Base-by-base conservation (phyloP, 208 protist species). In the Endotrypanum monterogeii region DNA sequence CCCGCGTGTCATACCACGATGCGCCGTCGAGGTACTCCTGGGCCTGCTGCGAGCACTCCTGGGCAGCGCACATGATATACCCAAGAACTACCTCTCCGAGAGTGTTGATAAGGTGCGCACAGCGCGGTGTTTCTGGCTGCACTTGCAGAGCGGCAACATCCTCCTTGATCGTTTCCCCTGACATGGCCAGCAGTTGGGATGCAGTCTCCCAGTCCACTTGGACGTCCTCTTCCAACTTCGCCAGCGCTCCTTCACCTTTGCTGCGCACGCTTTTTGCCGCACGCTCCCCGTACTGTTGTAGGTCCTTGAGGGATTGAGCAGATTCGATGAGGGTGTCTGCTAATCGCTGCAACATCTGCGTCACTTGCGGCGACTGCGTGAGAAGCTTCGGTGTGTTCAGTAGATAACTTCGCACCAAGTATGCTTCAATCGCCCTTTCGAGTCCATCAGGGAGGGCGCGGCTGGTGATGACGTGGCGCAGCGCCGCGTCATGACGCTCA, bases 361-460 rank as follows among this genome's bases (percentile, higher is more conserved):
- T 58, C 25, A 84, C 80, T 2, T 74, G 51, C 11, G 54, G 50
- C 0, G 89, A 91, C 12, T 63, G 28, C 16, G 79, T 76, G 54
- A 92, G 56, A 20, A 92, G 71, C 62, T 84, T 76, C 11, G 90
- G 90, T 5, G 83, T 67, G 20, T 46, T 35, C 14, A 82, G 68
- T 0, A 92, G 46, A 48, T 83, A 79, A 46, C 83, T 73, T 20
- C 87, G 80, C 32, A 87, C 82, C 52, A 82, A 92, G 74, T 94
- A 94, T 8, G 57, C 74, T 52, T 89, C 80, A 6, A 94, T 73
- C 0, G 87, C 83, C 23, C 82, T 81, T 62, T 82, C 65, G 20
- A 94, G 28, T 3, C 76, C 69, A 23, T 39, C 18, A 0, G 83
- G 83, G 23, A 94, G 70, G 0, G 41, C 39, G 23, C 28, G 23